Evolutionary conservation across 1,139 yeast species (phyloP).

Genomic region (Candida sp.): DNA sequence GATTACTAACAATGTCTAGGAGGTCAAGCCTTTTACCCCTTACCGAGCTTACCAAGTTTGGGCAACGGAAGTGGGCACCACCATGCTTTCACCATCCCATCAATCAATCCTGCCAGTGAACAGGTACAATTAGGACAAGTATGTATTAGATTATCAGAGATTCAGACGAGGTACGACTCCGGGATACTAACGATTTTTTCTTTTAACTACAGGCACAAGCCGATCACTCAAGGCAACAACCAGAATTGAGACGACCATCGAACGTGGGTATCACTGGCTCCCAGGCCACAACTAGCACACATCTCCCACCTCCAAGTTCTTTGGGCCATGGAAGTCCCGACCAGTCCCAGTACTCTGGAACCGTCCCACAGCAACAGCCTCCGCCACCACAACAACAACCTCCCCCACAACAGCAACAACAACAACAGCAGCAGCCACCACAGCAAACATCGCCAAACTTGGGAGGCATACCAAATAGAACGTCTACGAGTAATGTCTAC

Average conservation of each 20-base stretch:
- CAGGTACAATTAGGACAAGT: conserved; percentile 28
- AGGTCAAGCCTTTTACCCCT: conserved; percentile 54
- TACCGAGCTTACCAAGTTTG: conserved; percentile 56
- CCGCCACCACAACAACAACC: conserved; percentile 13
- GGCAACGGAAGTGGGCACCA: conserved; percentile 46
- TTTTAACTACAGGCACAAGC: conserved; percentile 12
- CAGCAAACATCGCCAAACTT: conserved; percentile 19
- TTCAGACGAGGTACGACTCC: no score
- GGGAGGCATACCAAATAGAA: conserved; percentile 45
- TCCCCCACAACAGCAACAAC: conserved; percentile 10
- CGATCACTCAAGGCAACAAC: conserved; percentile 26
- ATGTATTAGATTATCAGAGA: conserved; percentile 20
- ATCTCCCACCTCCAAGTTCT: conserved; percentile 30
- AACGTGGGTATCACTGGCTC: conserved; percentile 22
- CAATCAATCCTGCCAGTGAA: conserved; percentile 41
- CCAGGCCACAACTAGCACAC: conserved; percentile 16
- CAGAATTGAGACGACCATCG: conserved; percentile 31
- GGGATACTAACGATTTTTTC: conserved; percentile 4
- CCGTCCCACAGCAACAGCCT: conserved; percentile 13
- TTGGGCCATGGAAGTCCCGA: conserved; percentile 13
- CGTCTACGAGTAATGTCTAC: conserved; percentile 57
- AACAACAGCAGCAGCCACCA: conserved; percentile 13
- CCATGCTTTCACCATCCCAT: conserved; percentile 52
- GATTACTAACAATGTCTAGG: conserved; percentile 28
- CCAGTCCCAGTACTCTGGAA: conserved; percentile 8